Conservation (phyloP, 2,329 filamentous ascomycete species). For the Cladorrhinum sp. region DNA sequence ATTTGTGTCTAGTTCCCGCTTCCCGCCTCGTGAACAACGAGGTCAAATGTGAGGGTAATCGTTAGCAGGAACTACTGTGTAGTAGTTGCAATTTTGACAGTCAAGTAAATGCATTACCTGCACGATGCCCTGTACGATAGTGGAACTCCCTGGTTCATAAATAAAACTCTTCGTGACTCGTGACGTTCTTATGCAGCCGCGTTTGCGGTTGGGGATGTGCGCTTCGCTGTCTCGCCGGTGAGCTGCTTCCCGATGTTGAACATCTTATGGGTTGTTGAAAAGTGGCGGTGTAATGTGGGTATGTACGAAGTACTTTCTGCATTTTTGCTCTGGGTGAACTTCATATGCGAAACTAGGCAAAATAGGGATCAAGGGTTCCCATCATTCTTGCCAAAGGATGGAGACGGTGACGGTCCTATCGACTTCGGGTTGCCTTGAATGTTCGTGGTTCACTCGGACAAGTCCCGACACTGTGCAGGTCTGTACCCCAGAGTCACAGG, state of each 20-base stretch:
- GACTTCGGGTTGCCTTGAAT: background rate
- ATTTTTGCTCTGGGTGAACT: background rate
- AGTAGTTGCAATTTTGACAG: conserved; percentile 3
- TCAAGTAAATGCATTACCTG: background rate
- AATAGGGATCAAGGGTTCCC: background rate
- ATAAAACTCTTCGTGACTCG: conserved; percentile 14
- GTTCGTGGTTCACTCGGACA: background rate
- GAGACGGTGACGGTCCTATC: background rate
- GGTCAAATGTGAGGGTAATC: conserved; percentile 2
- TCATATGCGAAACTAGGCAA: background rate
- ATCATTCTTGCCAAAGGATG: background rate
- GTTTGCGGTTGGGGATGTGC: conserved; percentile 14
- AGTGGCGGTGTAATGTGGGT: conserved; percentile 12
- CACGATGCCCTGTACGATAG: conserved; percentile 9
- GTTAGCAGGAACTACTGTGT: conserved; percentile 1
- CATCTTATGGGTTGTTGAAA: background rate
- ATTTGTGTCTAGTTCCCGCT: conserved; percentile 20
- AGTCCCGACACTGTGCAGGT: conserved; percentile 12
- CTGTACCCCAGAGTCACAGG: conserved; percentile 8
- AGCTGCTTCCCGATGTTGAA: background rate
- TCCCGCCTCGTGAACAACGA: conserved; percentile 9
- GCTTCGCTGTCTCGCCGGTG: conserved; percentile 1
- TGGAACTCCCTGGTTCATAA: conserved; percentile 8
- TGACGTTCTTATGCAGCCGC: conserved; percentile 18
- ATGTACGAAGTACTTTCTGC: background rate